Conservation (phyloP, 345 rosid genomes). For the Citrus maxima region DNA sequence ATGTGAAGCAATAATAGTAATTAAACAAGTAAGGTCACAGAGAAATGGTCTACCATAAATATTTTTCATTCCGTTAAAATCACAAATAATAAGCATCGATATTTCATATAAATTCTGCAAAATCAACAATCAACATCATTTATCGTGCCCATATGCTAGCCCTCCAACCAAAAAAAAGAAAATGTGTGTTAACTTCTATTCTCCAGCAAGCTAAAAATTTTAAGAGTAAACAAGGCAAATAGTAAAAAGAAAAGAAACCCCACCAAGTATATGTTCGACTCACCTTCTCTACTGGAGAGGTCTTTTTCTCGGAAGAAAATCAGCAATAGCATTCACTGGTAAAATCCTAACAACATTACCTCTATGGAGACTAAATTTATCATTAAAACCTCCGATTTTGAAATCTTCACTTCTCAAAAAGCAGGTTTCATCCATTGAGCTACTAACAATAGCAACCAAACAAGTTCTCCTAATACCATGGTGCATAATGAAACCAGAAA, state of each 20-base stretch:
- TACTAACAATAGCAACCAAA: slow-evolving; percentile 74
- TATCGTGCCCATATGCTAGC: not conserved
- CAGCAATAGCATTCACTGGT: slow-evolving; percentile 80
- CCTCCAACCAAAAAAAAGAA: too few relatives aligned
- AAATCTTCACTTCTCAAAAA: slow-evolving; percentile 62
- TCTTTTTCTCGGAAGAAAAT: slow-evolving; percentile 49
- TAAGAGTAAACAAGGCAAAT: not conserved
- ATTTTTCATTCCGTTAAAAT: not conserved
- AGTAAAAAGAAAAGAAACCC: too few relatives aligned
- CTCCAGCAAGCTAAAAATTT: not conserved
- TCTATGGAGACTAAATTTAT: slow-evolving; percentile 53
- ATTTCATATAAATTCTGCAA: not conserved
- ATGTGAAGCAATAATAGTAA: not conserved
- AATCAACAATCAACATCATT: not conserved
- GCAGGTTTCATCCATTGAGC: slow-evolving; percentile 45
- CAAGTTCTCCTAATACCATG: slow-evolving; percentile 65
- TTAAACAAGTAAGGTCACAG: not conserved
- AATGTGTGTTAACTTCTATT: not conserved
- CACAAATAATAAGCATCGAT: not conserved
- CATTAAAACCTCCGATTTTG: slow-evolving; percentile 56
- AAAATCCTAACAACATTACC: slow-evolving; percentile 89
- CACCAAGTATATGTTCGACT: too few relatives aligned
- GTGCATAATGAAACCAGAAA: slow-evolving; percentile 70
- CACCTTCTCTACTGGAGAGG: too few relatives aligned
- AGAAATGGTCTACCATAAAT: not conserved